Evolutionary conservation across 495 filamentous ascomycete genomes (phyloP), one percentile per base, ranked within the genome.

Genomic region (Hapsidospora chrysogenum): DNA sequence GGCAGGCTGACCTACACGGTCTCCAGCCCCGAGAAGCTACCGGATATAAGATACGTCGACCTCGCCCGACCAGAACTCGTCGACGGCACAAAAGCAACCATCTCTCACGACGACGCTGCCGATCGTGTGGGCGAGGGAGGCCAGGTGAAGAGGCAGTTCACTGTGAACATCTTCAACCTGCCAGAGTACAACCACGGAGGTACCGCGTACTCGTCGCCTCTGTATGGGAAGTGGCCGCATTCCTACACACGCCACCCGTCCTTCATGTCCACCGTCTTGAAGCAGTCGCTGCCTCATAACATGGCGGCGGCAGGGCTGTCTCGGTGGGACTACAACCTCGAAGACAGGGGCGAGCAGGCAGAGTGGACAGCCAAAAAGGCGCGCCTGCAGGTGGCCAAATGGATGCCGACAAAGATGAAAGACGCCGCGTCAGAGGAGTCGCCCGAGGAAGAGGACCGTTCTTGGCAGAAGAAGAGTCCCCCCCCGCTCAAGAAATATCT

Each of bases 291-390:
- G n/a, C 58, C 63, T 2, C 27, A 41, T 2, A 48, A 48, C 13
- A 44, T 55, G 15, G 56, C 54, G 39, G 37, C 43, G 17, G 41
- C 39, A n/a, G 65, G 55, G 2, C 40, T 68, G 20, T 38, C 36
- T 15, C 64, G 68, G 35, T 71, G 66, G 66, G 56, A 66, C n/a
- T n/a, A n/a, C n/a, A n/a, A n/a, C n/a, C n/a, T 51, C 36, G 55
- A n/a, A 20, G 15, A 36, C 14, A 10, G 14, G 2, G 3, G 7
- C 14, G 7, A 26, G 17, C 25, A 9, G 27, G 31, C 26, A 19
- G 21, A 26, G 32, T 35, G 27, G 40, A 35, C 19, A 26, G 32
- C 21, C 8, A 29, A 27, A 33, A 42, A 10, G 22, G 38, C 11
- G 20, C 23, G 23, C 23, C 11, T 27, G n/a, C 20, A 27, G 13